Evolutionary conservation across 179 eudicot genomes (phyloP).

Genomic region (Drosera spatulata): DNA sequence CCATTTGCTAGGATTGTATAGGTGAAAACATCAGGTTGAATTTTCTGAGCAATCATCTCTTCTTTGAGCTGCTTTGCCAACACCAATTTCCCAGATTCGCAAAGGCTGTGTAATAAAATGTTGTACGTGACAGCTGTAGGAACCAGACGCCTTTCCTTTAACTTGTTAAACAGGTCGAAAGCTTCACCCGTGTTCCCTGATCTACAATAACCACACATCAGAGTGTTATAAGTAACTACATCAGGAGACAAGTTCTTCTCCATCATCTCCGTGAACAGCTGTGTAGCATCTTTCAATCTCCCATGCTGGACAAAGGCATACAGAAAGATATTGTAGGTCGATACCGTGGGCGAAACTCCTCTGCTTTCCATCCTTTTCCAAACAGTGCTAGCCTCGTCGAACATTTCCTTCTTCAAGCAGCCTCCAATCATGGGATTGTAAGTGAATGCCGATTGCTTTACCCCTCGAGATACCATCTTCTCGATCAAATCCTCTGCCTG

Average conservation of each 20-base stretch:
- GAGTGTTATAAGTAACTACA: slow-evolving; percentile 36
- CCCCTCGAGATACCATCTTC: slow-evolving; percentile 29
- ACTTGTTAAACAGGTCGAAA: slow-evolving; percentile 27
- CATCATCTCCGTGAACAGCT: slow-evolving; percentile 29
- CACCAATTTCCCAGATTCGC: slow-evolving; percentile 29
- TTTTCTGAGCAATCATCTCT: slow-evolving; percentile 30
- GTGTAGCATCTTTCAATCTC: slow-evolving; percentile 28
- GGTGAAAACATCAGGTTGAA: slow-evolving; percentile 40
- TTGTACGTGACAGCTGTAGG: slow-evolving; percentile 50
- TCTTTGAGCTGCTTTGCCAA: slow-evolving; percentile 31
- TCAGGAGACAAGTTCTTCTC: slow-evolving; percentile 31
- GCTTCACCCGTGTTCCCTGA: slow-evolving; percentile 33
- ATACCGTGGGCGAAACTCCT: slow-evolving; percentile 35
- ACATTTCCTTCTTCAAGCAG: slow-evolving; percentile 30
- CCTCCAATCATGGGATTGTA: slow-evolving; percentile 49
- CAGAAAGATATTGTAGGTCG: slow-evolving; percentile 35
- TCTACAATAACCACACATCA: slow-evolving; percentile 47
- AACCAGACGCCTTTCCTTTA: slow-evolving; percentile 17
- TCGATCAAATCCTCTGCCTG: slow-evolving; percentile 28
- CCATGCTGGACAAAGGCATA: slow-evolving; percentile 37
- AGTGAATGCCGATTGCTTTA: slow-evolving; percentile 35
- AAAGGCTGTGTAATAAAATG: slow-evolving; percentile 38
- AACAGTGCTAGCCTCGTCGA: slow-evolving; percentile 31
- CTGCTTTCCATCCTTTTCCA: slow-evolving; percentile 30
- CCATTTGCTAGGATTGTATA: slow-evolving; percentile 46